A percentile compares a stretch with the other conserved stretches of the same genome.
Evolutionary conservation across 345 rosid genomes (phyloP).

Genomic region (Rhizophora apiculata): DNA sequence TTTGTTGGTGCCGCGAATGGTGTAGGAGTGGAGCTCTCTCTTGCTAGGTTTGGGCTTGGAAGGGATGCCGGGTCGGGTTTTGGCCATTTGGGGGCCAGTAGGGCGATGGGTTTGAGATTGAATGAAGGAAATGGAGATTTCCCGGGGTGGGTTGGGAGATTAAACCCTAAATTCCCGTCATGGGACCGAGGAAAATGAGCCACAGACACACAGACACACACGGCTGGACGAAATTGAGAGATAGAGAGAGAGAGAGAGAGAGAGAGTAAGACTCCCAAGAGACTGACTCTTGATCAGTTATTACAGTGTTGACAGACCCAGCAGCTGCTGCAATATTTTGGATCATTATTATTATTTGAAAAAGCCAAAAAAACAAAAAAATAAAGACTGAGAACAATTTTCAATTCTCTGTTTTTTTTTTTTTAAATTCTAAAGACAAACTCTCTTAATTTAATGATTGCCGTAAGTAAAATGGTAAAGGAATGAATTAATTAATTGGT

Average conservation of each 20-base stretch:
- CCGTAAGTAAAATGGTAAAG: too few species aligned
- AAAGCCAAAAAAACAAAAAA: too few species aligned
- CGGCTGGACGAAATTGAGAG: too few species aligned
- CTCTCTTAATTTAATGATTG: too few species aligned
- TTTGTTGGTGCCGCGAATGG: slow-evolving; percentile 66
- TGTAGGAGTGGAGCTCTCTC: slow-evolving; percentile 58
- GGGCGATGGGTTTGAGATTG: background rate
- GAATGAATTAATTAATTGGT: too few species aligned
- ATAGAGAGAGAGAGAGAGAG: too few species aligned
- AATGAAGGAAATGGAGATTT: background rate
- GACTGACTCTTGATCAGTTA: slow-evolving; percentile 10
- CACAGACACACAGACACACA: too few species aligned
- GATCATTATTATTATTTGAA: background rate
- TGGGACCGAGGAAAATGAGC: slow-evolving; percentile 8
- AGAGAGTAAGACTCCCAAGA: too few species aligned
- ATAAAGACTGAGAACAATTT: too few species aligned
- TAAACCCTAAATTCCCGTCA: slow-evolving; percentile 22
- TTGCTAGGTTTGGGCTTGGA: slow-evolving; percentile 44
- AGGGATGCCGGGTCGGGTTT: slow-evolving; percentile 62
- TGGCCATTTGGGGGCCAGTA: slow-evolving; percentile 48
- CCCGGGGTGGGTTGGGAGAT: background rate
- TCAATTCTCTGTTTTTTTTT: too few species aligned
- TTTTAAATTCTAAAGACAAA: too few species aligned
- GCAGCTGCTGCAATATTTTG: too few species aligned
- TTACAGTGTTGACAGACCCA: background rate